Percentiles rank a stretch among this genome's conserved stretches.
Evolutionary conservation across 2,329 filamentous ascomycete genomes (phyloP).

Genomic region (Cercospora sojina): DNA sequence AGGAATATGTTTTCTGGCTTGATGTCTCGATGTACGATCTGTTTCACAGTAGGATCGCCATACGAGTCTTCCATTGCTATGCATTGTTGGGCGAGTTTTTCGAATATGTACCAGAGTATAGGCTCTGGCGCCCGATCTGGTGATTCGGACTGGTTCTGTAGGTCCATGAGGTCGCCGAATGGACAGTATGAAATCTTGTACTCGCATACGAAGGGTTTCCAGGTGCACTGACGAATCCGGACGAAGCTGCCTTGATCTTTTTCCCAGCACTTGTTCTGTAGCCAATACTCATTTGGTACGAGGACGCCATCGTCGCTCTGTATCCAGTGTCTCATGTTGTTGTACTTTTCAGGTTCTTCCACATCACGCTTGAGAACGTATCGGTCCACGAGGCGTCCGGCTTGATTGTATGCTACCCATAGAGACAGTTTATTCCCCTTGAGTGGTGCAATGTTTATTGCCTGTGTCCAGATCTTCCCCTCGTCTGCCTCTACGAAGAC

Average conservation of each 20-base stretch:
- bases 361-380: slow-evolving; percentile 1
- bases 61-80: slow-evolving; percentile 14
- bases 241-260: background rate
- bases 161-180: slow-evolving; percentile 3
- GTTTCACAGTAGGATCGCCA: background rate
- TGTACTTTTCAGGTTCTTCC: background rate
- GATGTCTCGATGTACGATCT: slow-evolving; percentile 12
- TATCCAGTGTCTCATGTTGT: background rate
- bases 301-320: background rate
- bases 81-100: slow-evolving; percentile 17
- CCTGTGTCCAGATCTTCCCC: background rate
- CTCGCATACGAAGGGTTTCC: background rate
- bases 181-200: slow-evolving; percentile 9
- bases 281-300: background rate
- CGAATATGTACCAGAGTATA: slow-evolving; percentile 19
- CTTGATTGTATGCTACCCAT: background rate
- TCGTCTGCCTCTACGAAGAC: background rate
- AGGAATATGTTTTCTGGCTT: slow-evolving; percentile 10
- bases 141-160: background rate
- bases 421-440: slow-evolving; percentile 2
- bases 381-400: background rate
- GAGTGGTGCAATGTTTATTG: background rate
- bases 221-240: background rate
- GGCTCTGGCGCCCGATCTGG: slow-evolving; percentile 7
- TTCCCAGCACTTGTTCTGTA: slow-evolving; percentile 6